Conservation (phyloP, 2,329 filamentous ascomycete species). For the Colletotrichum coccodes region DNA sequence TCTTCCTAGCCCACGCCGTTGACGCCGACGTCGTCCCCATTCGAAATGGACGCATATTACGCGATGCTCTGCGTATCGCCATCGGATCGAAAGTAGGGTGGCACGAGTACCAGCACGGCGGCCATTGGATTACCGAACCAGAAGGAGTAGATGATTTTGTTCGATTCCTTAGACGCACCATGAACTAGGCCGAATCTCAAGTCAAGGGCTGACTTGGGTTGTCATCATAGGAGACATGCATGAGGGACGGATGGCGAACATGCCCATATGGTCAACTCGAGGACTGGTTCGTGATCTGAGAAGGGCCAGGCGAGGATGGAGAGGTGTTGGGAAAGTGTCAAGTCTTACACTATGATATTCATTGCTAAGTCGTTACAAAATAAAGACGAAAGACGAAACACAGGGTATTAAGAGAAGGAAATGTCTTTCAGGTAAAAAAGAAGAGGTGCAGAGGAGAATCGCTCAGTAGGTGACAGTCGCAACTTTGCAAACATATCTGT, state of each 20-base stretch:
- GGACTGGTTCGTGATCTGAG: no score
- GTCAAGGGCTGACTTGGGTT: background rate
- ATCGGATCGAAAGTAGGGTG: conserved; percentile 35
- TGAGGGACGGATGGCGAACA: no score
- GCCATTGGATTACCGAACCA: conserved; percentile 42
- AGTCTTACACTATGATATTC: no score
- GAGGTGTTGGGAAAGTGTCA: no score
- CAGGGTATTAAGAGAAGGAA: background rate
- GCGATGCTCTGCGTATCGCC: conserved; percentile 31
- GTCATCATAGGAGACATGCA: no score
- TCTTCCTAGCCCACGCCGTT: conserved; percentile 40
- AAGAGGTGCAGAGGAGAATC: background rate
- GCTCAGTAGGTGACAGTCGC: conserved; percentile 40
- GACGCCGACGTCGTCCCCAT: conserved; percentile 43
- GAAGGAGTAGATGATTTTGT: conserved; percentile 38
- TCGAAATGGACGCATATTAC: conserved; percentile 37
- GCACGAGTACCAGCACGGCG: conserved; percentile 41
- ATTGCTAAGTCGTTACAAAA: no score
- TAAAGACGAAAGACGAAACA: no score
- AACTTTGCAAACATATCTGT: conserved; percentile 41
- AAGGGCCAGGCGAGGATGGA: no score
- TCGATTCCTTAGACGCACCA: conserved; percentile 28
- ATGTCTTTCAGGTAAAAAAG: background rate
- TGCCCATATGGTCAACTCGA: no score
- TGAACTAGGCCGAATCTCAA: background rate